Evolutionary conservation across 1,284 basidiomycete species (phyloP).

Genomic region (Thecaphora frezii): DNA sequence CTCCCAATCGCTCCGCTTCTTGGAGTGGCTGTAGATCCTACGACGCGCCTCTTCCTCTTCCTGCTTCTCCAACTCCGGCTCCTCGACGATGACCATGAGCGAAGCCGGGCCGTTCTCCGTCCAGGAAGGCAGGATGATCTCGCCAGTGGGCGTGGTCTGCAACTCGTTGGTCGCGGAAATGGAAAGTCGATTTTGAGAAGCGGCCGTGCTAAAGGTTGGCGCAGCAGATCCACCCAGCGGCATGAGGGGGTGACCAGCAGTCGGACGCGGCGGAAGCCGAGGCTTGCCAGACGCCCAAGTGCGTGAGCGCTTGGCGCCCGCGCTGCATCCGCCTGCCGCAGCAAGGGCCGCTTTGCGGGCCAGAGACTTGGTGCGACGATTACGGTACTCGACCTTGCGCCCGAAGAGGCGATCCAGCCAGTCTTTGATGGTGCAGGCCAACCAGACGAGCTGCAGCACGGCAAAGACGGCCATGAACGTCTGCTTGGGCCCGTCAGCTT

Average conservation of each 20-base stretch:
- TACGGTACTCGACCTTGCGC: conserved; percentile 30
- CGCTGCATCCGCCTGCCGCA: conserved; percentile 18
- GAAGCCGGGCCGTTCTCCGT: conserved; percentile 27
- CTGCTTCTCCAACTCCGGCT: conserved; percentile 17
- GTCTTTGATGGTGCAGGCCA: conserved; percentile 25
- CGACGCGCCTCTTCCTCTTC: not conserved
- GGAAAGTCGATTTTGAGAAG: too few species aligned
- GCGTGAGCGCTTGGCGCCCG: not conserved
- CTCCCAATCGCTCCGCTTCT: not conserved
- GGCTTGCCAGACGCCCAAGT: conserved; percentile 8
- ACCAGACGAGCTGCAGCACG: conserved; percentile 21
- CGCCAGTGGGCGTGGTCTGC: conserved; percentile 22
- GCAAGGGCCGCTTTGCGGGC: conserved; percentile 30
- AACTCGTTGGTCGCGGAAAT: conserved; percentile 2
- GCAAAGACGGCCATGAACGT: conserved; percentile 36
- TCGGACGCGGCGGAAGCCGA: conserved; percentile 23
- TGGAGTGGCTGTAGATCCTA: not conserved
- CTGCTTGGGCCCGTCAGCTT: conserved; percentile 34
- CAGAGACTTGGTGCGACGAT: conserved; percentile 23
- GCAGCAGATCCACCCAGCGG: not conserved
- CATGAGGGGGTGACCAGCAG: conserved; percentile 16
- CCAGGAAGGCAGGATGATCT: conserved; percentile 35
- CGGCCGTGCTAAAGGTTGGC: too few species aligned
- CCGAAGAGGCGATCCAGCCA: conserved; percentile 34
- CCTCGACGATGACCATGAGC: conserved; percentile 36